Conservation (phyloP, 495 filamentous ascomycete genomes). For the Neurospora sp. region DNA sequence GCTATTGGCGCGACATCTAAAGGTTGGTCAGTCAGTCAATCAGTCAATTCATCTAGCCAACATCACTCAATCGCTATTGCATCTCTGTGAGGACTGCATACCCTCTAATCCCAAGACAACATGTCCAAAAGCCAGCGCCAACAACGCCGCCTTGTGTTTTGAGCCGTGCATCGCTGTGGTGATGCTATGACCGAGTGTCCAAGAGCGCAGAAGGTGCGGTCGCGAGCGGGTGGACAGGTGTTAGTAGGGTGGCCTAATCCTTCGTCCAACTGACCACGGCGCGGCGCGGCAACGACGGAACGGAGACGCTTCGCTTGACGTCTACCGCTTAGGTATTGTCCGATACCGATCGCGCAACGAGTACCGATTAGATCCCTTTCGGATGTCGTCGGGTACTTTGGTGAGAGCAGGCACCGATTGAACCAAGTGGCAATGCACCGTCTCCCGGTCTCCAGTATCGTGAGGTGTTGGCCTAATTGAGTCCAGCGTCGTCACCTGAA, state of each 20-base stretch:
- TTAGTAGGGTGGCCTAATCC: background rate
- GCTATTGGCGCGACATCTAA: background rate
- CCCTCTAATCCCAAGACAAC: constrained; percentile 3
- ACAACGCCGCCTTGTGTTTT: constrained; percentile 15
- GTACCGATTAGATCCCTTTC: too few relatives aligned
- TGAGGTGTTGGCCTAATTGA: too few relatives aligned
- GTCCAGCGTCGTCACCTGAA: background rate
- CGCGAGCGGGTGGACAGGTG: fast-evolving
- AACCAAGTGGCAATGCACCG: too few relatives aligned
- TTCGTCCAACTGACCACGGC: too few relatives aligned
- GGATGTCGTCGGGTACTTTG: too few relatives aligned
- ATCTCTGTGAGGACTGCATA: too few relatives aligned
- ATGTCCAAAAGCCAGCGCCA: constrained; percentile 22
- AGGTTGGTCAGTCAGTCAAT: background rate
- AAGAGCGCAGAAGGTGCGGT: background rate
- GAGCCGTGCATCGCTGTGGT: constrained; percentile 23
- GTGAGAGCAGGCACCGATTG: background rate
- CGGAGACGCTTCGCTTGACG: too few relatives aligned
- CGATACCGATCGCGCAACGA: too few relatives aligned
- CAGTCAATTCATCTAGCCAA: background rate
- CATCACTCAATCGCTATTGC: background rate
- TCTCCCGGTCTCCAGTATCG: too few relatives aligned
- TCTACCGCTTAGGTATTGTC: too few relatives aligned
- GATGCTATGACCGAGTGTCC: background rate
- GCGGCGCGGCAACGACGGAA: background rate